phyloP scores from a whole-genome alignment of 352 stramenopile species.

The Phytophthora pistaciae region DNA sequence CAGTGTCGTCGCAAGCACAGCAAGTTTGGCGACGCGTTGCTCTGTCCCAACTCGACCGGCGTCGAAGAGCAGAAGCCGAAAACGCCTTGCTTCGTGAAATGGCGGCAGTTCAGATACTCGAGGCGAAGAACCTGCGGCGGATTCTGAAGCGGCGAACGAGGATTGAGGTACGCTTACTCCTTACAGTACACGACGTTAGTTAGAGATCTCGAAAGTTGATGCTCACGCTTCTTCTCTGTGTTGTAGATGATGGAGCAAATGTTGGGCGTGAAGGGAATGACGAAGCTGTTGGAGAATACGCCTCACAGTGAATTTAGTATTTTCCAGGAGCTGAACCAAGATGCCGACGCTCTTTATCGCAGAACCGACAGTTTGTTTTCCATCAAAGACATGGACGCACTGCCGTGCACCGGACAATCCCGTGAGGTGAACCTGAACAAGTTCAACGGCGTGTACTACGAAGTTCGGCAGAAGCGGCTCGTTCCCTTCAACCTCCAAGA shows the following conservation, averaged over 20 bases:
- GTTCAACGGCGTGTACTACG: conserved; percentile 22
- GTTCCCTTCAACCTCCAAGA: conserved; percentile 24
- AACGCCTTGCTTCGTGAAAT: not conserved
- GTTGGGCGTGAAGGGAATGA: not conserved
- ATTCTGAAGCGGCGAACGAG: not conserved
- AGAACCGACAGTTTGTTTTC: conserved; percentile 19
- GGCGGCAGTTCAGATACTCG: not conserved
- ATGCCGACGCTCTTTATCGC: not conserved
- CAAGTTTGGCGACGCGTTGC: not conserved
- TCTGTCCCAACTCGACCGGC: not conserved
- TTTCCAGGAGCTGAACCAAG: not conserved
- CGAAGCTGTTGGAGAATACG: not conserved
- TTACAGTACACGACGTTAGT: no score
- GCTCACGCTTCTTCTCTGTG: not conserved
- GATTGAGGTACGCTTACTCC: not conserved
- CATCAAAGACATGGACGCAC: conserved; percentile 4
- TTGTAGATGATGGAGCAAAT: conserved; percentile 6
- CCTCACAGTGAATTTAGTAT: not conserved
- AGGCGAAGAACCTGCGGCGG: not conserved
- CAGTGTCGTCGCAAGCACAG: not conserved
- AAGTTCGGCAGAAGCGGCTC: conserved; percentile 19
- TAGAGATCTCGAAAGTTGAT: not conserved
- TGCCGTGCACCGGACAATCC: conserved; percentile 6
- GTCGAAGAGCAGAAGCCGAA: not conserved
- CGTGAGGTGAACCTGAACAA: conserved; percentile 6